phyloP scores from a whole-genome alignment of 768 basidiomycete species.

The Chalciporus sphaerocephalus region DNA sequence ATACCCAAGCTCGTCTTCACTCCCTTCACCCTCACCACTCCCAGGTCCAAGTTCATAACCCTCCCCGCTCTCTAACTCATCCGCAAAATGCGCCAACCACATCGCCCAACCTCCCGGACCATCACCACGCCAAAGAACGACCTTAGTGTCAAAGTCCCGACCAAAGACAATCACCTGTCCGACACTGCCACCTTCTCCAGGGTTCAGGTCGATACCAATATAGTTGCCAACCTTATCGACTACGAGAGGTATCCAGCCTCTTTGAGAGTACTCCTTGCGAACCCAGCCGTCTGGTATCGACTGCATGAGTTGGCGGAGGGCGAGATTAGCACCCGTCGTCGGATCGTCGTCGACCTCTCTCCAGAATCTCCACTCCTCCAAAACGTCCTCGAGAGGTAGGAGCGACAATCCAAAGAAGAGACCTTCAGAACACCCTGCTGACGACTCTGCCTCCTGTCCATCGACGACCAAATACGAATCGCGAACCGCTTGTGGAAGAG shows the following conservation, averaged over 20 bases:
- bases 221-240: constrained; percentile 95
- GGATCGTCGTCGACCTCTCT: constrained; percentile 89
- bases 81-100: constrained; percentile 88
- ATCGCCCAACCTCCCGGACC: constrained; percentile 90
- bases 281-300: constrained; percentile 90
- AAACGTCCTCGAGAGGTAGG: constrained; percentile 86
- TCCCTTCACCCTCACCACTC: constrained; percentile 59
- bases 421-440: constrained; percentile 84
- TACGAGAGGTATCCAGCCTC: constrained; percentile 95
- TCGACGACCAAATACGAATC: constrained; percentile 87
- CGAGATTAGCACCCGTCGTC: constrained; percentile 71
- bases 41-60: constrained; percentile 72
- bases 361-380: constrained; percentile 97
- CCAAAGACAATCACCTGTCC: constrained; percentile 99
- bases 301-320: constrained; percentile 72
- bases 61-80: constrained; percentile 88
- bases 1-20: constrained; percentile 83
- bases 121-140: constrained; percentile 90
- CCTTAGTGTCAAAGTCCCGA: constrained; percentile 97
- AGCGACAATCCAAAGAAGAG: constrained; percentile 95
- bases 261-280: constrained; percentile 82
- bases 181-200: constrained; percentile 63
- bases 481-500: constrained; percentile 80
- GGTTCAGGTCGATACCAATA: constrained; percentile 91
- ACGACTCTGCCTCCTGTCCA: constrained; percentile 90